Percentiles rank a stretch among this genome's conserved stretches.
These are phyloP conservation scores for Knoxdaviesia capensis DNA, from an alignment of 2,329 filamentous ascomycete genomes.

Conservation along the genomic window DNA sequence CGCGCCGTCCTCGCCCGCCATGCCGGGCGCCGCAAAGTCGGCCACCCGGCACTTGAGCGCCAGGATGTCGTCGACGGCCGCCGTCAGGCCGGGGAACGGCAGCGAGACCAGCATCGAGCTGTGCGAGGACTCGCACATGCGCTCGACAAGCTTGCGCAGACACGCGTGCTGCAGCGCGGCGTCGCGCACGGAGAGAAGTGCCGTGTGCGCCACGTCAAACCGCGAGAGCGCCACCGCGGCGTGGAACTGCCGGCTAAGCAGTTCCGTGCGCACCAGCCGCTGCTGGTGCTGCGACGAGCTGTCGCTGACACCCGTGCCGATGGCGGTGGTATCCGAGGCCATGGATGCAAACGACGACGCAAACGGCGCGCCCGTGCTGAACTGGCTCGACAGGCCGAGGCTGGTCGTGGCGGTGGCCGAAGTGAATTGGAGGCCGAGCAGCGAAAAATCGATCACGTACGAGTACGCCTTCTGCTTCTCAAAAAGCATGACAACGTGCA, in stretches of 20 bases:
- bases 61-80: conserved; percentile 62
- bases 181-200: conserved; percentile 54
- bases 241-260: conserved; percentile 69
- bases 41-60: conserved; percentile 49
- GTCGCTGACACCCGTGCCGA: neutral
- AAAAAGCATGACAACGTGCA: conserved; percentile 66
- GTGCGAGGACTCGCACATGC: conserved; percentile 48
- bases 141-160: conserved; percentile 48
- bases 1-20: too few relatives aligned
- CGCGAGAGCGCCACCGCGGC: conserved; percentile 60
- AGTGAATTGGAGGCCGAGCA: conserved; percentile 49
- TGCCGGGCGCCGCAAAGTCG: conserved; percentile 39
- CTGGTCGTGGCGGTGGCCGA: conserved; percentile 9
- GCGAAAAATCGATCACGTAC: conserved; percentile 68
- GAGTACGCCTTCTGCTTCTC: conserved; percentile 60
- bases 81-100: conserved; percentile 59
- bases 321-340: too few relatives aligned
- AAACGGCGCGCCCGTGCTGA: too few relatives aligned
- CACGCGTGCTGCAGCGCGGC: conserved; percentile 50
- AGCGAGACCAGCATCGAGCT: conserved; percentile 50
- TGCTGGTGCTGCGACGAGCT: conserved; percentile 10
- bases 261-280: conserved; percentile 37
- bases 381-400: neutral
- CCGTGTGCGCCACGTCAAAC: conserved; percentile 67
- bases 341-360: too few relatives aligned